Evolutionary conservation across 345 rosid genomes (phyloP), one percentile per base, ranked within the genome.

Genomic region (Populus davidiana): DNA sequence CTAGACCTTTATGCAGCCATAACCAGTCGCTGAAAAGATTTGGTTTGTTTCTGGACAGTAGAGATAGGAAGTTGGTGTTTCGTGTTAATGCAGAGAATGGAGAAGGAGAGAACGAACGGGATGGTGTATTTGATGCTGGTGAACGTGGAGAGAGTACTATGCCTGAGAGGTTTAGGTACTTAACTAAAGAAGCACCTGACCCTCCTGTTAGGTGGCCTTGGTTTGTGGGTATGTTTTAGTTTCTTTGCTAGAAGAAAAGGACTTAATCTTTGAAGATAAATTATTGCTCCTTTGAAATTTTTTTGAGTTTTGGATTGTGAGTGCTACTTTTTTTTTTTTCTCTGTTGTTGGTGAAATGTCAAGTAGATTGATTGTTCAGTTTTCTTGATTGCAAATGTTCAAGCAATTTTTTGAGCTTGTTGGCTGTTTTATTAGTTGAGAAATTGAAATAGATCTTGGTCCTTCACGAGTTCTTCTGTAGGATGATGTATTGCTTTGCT

Each of bases 151-250:
- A 87, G 79, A 94, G 95, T 79, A 90, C 98, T 35, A 85, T 92
- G 94, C 97, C 95, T 76, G 97, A 90, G 75, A 87, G 97, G 83
- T 94, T 94, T 80, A 86, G 93, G 82, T 84, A 93, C 86, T 80
- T 94, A 84, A 90, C 93, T 81, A 89, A 86, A 84, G 91, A 93
- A 89, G 97, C 90, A 11, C 93, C 93, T 31, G 90, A 91, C 49
- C 85, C 79, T 79, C 91, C 94, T 44, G 33, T 88, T 35, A 81
- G 83, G 59, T 94, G 98, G 97, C 98, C 94, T 18, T 94, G 90
- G 90, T 86, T 94, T 76, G 85, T 94, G 1, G 97, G 98, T 93
- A 87, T 47, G 89, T 77, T 71, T 41, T 43, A 7, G 5, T 61
- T 74, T 14, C 36, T 44, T 12, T 44, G 50, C 50, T 13, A 14